Evolutionary conservation across 306 rosid species (phyloP).

Genomic region (Hippophae rhamnoides): DNA sequence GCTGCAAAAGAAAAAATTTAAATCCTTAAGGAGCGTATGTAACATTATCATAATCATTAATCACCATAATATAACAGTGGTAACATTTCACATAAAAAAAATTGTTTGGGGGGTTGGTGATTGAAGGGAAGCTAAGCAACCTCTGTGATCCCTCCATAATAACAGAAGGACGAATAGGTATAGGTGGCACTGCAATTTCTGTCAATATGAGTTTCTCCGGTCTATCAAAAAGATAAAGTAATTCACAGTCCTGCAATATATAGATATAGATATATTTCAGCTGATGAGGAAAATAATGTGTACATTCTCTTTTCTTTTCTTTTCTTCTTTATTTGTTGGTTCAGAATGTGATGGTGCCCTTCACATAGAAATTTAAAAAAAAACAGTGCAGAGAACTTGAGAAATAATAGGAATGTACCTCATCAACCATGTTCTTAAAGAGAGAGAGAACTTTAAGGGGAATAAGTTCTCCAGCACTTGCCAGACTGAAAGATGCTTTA

Average conservation of each 20-base stretch:
- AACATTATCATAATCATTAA: slow-evolving; percentile 3
- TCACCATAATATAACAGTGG: not conserved
- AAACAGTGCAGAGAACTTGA: not conserved
- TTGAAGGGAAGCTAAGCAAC: slow-evolving; percentile 26
- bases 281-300: slow-evolving; percentile 17
- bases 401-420: slow-evolving; percentile 36
- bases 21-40: slow-evolving; percentile 13
- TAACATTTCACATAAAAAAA: slow-evolving; percentile 3
- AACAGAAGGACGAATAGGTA: slow-evolving; percentile 85
- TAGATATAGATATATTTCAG: slow-evolving; percentile 15
- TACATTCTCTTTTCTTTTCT: slow-evolving; percentile 6
- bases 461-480: slow-evolving; percentile 32
- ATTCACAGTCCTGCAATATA: slow-evolving; percentile 67
- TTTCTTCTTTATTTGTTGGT: not conserved
- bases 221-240: slow-evolving; percentile 61
- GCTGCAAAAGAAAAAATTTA: slow-evolving; percentile 38
- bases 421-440: slow-evolving; percentile 57
- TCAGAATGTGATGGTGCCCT: not conserved
- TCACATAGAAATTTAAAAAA: not conserved
- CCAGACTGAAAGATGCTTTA: slow-evolving; percentile 20
- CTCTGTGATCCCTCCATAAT: slow-evolving; percentile 66
- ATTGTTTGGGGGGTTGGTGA: slow-evolving; percentile 6
- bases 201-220: slow-evolving; percentile 74
- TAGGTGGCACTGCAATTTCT: slow-evolving; percentile 74
- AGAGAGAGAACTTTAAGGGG: slow-evolving; percentile 53